Conservation (phyloP, 2,329 filamentous ascomycete genomes). For the Aspergillus arachidicola region DNA sequence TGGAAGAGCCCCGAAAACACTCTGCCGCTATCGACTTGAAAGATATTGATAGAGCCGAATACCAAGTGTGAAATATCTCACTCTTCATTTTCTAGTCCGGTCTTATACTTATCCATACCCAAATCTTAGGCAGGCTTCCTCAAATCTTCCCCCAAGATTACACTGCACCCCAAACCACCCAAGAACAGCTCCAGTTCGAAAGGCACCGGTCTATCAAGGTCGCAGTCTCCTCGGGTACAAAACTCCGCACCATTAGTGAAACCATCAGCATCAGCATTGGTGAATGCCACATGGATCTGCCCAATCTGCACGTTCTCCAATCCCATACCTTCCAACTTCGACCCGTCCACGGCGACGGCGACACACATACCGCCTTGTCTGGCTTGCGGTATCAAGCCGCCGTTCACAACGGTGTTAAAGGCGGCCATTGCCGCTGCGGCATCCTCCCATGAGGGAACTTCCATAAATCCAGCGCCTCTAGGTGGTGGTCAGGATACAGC, state of each 20-base stretch:
- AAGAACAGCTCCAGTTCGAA: conserved; percentile 62
- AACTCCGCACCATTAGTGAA: conserved; percentile 37
- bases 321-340: conserved; percentile 89
- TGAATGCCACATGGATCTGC: conserved; percentile 85
- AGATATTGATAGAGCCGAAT: conserved; percentile 86
- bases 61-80: conserved; percentile 64
- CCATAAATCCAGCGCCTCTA: conserved; percentile 13
- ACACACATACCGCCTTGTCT: conserved; percentile 84
- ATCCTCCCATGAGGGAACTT: conserved; percentile 50
- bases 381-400: conserved; percentile 91
- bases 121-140: conserved; percentile 77
- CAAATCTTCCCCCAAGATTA: conserved; percentile 93
- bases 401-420: conserved; percentile 79
- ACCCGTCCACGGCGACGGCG: conserved; percentile 76
- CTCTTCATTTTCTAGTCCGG: not conserved
- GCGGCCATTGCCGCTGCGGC: conserved; percentile 77
- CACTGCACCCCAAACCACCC: conserved; percentile 76
- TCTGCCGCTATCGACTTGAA: conserved; percentile 86
- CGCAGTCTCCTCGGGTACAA: conserved; percentile 35
- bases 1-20: conserved; percentile 78
- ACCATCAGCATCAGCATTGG: conserved; percentile 38
- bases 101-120: conserved; percentile 17
- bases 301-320: conserved; percentile 96
- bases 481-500: not conserved
- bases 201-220: conserved; percentile 50